Evolutionary conservation across 192 early-diverging fungal genomes (phyloP), one percentile per base, ranked within the genome.

Genomic region (Phlyctochytrium planicorne): DNA sequence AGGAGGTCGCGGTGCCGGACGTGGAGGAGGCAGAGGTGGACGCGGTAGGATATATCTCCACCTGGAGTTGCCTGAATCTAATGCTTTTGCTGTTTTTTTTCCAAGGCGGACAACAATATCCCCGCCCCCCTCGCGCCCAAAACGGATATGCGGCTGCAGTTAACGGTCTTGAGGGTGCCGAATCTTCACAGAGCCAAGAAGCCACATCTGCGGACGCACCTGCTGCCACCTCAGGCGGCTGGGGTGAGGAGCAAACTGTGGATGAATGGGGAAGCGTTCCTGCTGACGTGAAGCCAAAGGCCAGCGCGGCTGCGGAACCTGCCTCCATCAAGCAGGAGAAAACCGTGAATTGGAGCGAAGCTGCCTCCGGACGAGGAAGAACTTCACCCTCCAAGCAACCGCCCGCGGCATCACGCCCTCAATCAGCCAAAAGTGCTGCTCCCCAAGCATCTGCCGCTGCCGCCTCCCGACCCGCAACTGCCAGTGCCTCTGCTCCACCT

Each of bases 1-100:
- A 35, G 89, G 85, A 30, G 81, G 80, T 68, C 89, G 89, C 60
- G 87, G 88, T 60, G 90, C 83, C 27, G 79, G 79, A 63, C 89
- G 89, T 65, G 88, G 90, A 29, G 82, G 87, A 24, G 68, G 76
- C 32, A 69, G 80, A 2, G 75, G 80, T 31, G 66, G 70, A 32
- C 82, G 86, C 55, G 84, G 80, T 33, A 82, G 82, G 59, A 63
- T 34, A 57, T 16, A 50, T 61, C 2, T 35, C 47, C 20, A n/a
- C 10, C 57, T 68, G 29, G 4, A n/a, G 34, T 23, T 27, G 30
- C 60, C 14, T 16, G 1, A 29, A n/a, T 53, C 31, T 30, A 27
- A 4, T 16, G 14, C 12, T 27, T 36, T 2, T 12, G 25, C 53
- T 25, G 36, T 30, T 53, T 59, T 55, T 25, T n/a, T n/a, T n/a